These are phyloP conservation scores for Neltuma alba DNA, from an alignment of 306 rosid species.

Conservation along the genomic window DNA sequence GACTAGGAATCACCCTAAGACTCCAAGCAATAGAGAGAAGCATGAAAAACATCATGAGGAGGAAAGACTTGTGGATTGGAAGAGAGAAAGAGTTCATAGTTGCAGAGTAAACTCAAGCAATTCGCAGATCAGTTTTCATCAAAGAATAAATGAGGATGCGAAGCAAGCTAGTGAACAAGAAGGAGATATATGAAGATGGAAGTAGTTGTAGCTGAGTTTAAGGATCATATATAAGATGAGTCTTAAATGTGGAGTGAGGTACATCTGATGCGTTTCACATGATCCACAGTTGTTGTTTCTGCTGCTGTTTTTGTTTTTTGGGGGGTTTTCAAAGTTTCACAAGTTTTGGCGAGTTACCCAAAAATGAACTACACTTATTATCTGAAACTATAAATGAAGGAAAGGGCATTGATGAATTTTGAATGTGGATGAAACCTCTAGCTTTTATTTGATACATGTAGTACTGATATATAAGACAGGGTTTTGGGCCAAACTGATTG, in stretches of 20 bases:
- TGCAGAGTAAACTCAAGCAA: slow-evolving; percentile 13
- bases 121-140: slow-evolving; percentile 28
- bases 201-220: slow-evolving; percentile 13
- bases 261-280: slow-evolving; percentile 72
- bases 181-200: not conserved
- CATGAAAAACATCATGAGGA: slow-evolving; percentile 53
- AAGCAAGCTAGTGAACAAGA: slow-evolving; percentile 14
- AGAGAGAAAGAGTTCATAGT: slow-evolving; percentile 54
- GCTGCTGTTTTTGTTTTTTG: not conserved
- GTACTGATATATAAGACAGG: not conserved
- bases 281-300: slow-evolving; percentile 60
- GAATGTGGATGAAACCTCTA: slow-evolving; percentile 5
- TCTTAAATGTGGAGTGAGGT: slow-evolving; percentile 62
- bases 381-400: slow-evolving; percentile 37
- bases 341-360: slow-evolving; percentile 57
- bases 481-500: slow-evolving; percentile 37
- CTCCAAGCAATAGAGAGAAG: slow-evolving; percentile 43
- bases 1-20: slow-evolving; percentile 48
- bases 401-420: slow-evolving; percentile 16
- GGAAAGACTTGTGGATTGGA: slow-evolving; percentile 42
- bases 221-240: slow-evolving; percentile 20
- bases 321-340: slow-evolving; percentile 58
- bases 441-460: slow-evolving; percentile 5
- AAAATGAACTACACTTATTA: slow-evolving; percentile 1
- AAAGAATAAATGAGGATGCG: slow-evolving; percentile 9